A percentile compares a stretch with the other conserved stretches of the same genome.
These are phyloP conservation scores for Prunus mongolica DNA, from an alignment of 306 rosid species.

Conservation along the genomic window DNA sequence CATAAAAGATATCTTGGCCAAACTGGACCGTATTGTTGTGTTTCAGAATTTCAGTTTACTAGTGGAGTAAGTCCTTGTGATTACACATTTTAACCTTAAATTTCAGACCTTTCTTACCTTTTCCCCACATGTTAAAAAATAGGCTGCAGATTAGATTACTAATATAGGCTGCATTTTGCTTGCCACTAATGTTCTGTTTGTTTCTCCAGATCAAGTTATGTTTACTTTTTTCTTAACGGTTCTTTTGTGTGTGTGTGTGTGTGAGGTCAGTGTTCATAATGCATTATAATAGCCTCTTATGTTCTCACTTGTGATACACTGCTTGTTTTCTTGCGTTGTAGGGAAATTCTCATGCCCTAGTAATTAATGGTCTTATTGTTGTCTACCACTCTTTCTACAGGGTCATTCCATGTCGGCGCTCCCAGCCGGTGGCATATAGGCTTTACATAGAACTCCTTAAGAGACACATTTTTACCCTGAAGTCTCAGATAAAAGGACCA, in stretches of 20 bases:
- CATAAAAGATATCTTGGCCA: not conserved
- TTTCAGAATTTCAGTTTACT: not conserved
- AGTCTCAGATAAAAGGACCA: constrained; percentile 61
- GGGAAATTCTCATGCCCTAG: not conserved
- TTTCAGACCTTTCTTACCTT: not conserved
- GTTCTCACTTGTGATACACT: not conserved
- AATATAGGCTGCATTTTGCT: not conserved
- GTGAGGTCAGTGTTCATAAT: too few species aligned
- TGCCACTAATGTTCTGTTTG: not conserved
- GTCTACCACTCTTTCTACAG: constrained; percentile 35
- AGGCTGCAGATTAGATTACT: not conserved
- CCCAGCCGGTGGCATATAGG: constrained; percentile 80
- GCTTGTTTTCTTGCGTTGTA: not conserved
- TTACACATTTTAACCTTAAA: not conserved
- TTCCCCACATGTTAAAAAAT: not conserved
- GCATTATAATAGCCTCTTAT: not conserved
- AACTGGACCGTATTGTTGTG: not conserved
- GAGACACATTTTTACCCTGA: constrained; percentile 70
- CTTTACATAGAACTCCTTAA: constrained; percentile 79
- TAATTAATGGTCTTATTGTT: not conserved
- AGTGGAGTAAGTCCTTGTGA: not conserved
- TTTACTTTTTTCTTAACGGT: not conserved
- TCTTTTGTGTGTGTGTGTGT: too few species aligned
- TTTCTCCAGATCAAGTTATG: not conserved
- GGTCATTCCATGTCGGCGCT: constrained; percentile 75